Evolutionary conservation across 2,329 filamentous ascomycete species (phyloP).

Genomic region (Aspergillus sclerotialis): DNA sequence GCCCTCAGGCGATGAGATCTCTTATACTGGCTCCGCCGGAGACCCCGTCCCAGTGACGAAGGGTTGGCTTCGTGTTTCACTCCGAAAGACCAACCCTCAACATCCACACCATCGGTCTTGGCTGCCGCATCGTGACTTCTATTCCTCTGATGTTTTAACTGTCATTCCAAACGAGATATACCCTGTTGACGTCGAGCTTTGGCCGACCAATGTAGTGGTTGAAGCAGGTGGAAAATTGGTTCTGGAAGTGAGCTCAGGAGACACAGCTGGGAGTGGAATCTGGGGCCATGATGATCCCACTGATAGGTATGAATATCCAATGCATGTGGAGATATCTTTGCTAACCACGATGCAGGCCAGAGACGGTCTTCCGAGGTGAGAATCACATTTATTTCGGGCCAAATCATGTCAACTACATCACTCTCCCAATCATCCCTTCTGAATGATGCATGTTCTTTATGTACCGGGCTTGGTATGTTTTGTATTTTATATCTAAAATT

Average conservation of each 20-base stretch:
- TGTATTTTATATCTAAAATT: too few species aligned
- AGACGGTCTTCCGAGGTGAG: not conserved
- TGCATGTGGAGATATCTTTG: not conserved
- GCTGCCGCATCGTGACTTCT: slow-evolving; percentile 40
- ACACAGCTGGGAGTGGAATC: slow-evolving; percentile 1
- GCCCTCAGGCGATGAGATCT: slow-evolving; percentile 41
- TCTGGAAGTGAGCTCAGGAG: slow-evolving; percentile 2
- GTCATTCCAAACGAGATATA: slow-evolving; percentile 42
- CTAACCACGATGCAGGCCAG: not conserved
- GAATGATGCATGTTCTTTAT: too few species aligned
- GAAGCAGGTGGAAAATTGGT: slow-evolving; percentile 10
- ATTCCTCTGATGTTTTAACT: slow-evolving; percentile 32
- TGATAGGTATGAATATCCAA: slow-evolving; percentile 2
- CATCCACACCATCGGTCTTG: slow-evolving; percentile 38
- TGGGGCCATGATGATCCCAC: slow-evolving; percentile 3
- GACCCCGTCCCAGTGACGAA: slow-evolving; percentile 46
- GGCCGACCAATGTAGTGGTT: slow-evolving; percentile 24
- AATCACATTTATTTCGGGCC: not conserved
- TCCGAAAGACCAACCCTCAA: slow-evolving; percentile 38
- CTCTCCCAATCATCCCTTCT: slow-evolving; percentile 1
- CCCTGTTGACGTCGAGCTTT: slow-evolving; percentile 36
- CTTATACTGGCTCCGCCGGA: slow-evolving; percentile 47
- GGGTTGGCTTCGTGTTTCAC: slow-evolving; percentile 44
- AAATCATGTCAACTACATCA: not conserved
- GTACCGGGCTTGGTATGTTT: too few species aligned